Percentiles rank a stretch among this genome's conserved stretches.
Conservation (phyloP, 2,329 filamentous ascomycete species). For the Orbilia javanica region DNA sequence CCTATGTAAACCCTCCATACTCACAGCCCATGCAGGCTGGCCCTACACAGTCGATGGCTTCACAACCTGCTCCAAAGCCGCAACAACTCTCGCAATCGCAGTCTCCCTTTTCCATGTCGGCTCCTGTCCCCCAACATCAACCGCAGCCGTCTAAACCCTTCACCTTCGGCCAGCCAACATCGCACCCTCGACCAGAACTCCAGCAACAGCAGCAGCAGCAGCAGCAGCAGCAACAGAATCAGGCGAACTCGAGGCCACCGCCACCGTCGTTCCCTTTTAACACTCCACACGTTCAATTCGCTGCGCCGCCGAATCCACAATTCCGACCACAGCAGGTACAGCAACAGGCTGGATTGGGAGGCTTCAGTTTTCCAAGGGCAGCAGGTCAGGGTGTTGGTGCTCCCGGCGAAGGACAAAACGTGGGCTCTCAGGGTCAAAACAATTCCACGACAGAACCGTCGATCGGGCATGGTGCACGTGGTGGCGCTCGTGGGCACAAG, state of each 20-base stretch:
- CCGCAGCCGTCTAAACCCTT: conserved; percentile 37
- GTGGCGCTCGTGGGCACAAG: conserved; percentile 50
- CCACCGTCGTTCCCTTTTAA: conserved; percentile 55
- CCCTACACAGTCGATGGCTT: conserved; percentile 51
- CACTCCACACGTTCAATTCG: conserved; percentile 55
- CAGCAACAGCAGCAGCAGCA: conserved; percentile 44
- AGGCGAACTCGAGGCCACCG: conserved; percentile 40
- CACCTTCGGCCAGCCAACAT: conserved; percentile 50
- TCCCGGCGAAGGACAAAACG: conserved; percentile 35
- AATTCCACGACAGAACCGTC: conserved; percentile 28
- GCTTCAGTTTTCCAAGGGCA: conserved; percentile 45
- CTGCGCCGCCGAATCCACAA: conserved; percentile 48
- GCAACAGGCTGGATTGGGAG: conserved; percentile 39
- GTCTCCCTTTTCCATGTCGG: conserved; percentile 42
- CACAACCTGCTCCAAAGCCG: conserved; percentile 59
- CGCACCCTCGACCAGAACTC: conserved; percentile 49
- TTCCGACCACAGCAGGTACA: conserved; percentile 52
- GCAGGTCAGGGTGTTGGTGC: conserved; percentile 27
- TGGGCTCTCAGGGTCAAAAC: conserved; percentile 28
- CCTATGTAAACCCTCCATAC: conserved; percentile 39
- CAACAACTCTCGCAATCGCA: conserved; percentile 58
- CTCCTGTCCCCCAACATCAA: conserved; percentile 30
- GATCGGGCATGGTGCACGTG: conserved; percentile 24
- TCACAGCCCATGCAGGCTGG: conserved; percentile 52
- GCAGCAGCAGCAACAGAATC: conserved; percentile 43